Percentiles rank a stretch among this genome's conserved stretches.
phyloP scores from a whole-genome alignment of 768 basidiomycete species.

The Pholiota conissans region DNA sequence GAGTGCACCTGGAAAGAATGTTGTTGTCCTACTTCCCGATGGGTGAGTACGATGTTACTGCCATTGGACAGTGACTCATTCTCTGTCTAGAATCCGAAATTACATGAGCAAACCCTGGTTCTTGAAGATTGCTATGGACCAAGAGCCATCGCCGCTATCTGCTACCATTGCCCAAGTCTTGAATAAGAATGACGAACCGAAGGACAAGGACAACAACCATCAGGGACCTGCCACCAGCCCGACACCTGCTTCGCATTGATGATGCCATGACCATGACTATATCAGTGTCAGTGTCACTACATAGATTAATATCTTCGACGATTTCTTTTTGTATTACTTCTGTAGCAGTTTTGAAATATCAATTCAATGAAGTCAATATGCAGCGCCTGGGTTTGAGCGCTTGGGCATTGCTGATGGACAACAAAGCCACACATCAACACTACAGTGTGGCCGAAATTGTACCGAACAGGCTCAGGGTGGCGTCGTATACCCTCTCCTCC shows the following conservation, averaged over 20 bases:
- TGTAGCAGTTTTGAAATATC: slow-evolving; percentile 1
- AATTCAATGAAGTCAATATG: not conserved
- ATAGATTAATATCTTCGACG: not conserved
- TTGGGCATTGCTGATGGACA: too few species aligned
- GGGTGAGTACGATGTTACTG: slow-evolving; percentile 55
- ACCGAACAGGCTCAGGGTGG: not conserved
- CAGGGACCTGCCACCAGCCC: not conserved
- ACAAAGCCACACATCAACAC: not conserved
- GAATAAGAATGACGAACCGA: slow-evolving; percentile 11
- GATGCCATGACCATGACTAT: not conserved
- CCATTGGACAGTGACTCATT: slow-evolving; percentile 5
- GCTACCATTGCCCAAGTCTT: slow-evolving; percentile 38
- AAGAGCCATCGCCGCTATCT: slow-evolving; percentile 55
- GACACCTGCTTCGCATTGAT: slow-evolving; percentile 3
- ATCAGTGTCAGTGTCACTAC: slow-evolving; percentile 9
- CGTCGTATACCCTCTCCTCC: not conserved
- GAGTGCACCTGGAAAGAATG: slow-evolving; percentile 73
- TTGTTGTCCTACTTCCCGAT: slow-evolving; percentile 88
- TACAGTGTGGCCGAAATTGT: slow-evolving; percentile 1
- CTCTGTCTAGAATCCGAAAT: slow-evolving; percentile 69
- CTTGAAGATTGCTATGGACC: slow-evolving; percentile 61
- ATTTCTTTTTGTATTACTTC: slow-evolving; percentile 3
- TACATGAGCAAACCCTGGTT: slow-evolving; percentile 97
- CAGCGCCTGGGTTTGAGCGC: too few species aligned
- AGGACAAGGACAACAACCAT: slow-evolving; percentile 1